Evolutionary conservation across 805 yeast species (phyloP).

Genomic region (Cyberlindnera japonica): DNA sequence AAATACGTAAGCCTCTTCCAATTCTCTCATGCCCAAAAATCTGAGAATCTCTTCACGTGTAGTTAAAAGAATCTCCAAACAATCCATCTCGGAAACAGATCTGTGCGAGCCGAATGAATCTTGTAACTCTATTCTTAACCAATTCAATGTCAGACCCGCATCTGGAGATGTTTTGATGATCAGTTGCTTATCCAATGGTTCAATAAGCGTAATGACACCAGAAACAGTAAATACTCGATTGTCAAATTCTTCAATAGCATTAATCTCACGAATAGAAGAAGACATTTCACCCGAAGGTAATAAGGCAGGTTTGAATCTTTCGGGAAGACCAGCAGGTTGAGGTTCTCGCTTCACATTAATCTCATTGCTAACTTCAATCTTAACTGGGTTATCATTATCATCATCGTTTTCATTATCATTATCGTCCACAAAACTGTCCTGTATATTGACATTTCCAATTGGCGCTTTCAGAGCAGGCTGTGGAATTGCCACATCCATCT

Average conservation of each 20-base stretch:
- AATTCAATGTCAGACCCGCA: background rate
- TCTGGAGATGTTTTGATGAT: background rate
- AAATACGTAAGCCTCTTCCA: constrained; percentile 23
- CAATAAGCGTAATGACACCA: constrained; percentile 19
- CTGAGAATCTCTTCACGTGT: constrained; percentile 13
- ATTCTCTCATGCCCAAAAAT: constrained; percentile 23
- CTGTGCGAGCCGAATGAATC: background rate
- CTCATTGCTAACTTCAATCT: no score
- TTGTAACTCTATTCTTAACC: constrained; percentile 8
- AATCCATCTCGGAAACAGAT: constrained; percentile 7
- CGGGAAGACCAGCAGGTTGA: background rate
- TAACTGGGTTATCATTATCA: no score
- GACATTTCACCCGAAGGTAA: background rate
- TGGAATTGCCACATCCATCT: background rate
- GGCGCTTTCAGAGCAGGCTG: no score
- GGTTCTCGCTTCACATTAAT: background rate
- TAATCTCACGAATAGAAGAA: constrained; percentile 8
- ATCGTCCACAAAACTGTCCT: no score
- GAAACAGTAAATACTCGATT: constrained; percentile 15
- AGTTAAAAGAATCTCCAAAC: constrained; percentile 13
- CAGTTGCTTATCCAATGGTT: constrained; percentile 13
- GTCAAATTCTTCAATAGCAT: constrained; percentile 18
- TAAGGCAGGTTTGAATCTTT: background rate
- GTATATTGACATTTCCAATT: no score
- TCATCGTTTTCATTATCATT: no score